phyloP scores from a whole-genome alignment of 2,329 filamentous ascomycete species.

The Penicillium brevicompactum region DNA sequence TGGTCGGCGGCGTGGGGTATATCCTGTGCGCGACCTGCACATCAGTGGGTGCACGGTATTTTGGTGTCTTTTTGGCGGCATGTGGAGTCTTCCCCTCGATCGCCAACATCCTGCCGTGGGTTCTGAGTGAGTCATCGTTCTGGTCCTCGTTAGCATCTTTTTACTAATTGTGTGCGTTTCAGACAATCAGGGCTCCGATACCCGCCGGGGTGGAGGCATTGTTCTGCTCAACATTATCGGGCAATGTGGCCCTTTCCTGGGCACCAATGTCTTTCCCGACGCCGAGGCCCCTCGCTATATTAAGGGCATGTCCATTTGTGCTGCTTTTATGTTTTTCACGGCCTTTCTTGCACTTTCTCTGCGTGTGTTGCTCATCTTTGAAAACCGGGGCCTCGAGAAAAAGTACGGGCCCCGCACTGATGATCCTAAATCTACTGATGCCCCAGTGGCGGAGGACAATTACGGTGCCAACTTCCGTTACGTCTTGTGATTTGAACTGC shows the following conservation, averaged over 20 bases:
- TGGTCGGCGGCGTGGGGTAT: constrained; percentile 64
- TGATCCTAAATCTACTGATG: constrained; percentile 15
- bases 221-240: constrained; percentile 69
- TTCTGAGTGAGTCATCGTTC: constrained; percentile 49
- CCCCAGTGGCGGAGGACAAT: constrained; percentile 40
- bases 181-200: constrained; percentile 71
- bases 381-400: constrained; percentile 63
- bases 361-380: constrained; percentile 57
- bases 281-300: constrained; percentile 50
- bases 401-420: constrained; percentile 42
- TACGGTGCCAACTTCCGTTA: constrained; percentile 43
- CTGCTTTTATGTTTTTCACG: constrained; percentile 64
- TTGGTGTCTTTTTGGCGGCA: constrained; percentile 58
- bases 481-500: constrained; percentile 30
- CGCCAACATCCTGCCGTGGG: constrained; percentile 71
- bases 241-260: constrained; percentile 65
- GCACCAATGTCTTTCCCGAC: constrained; percentile 64
- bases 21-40: constrained; percentile 62
- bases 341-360: constrained; percentile 56
- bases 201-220: constrained; percentile 66
- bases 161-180: not conserved
- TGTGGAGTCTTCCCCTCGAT: constrained; percentile 68
- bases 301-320: constrained; percentile 63
- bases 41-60: constrained; percentile 53
- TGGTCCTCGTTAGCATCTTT: not conserved